Evolutionary conservation across 1,284 basidiomycete genomes (phyloP).

Genomic region (Trichosporon asahii): DNA sequence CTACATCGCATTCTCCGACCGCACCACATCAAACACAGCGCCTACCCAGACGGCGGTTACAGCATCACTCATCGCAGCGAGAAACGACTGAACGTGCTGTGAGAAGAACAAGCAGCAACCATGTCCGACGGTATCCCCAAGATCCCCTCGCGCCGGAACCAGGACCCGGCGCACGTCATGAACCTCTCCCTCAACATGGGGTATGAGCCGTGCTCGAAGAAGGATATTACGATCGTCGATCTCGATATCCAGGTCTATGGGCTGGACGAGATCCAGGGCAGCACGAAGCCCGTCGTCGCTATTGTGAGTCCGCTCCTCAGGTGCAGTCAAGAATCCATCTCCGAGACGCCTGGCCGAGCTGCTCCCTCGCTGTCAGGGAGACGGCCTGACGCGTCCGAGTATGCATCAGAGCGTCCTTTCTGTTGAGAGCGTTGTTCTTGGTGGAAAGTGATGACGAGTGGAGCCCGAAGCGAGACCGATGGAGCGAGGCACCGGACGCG

Average conservation of each 20-base stretch:
- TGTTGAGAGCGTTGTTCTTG: too few relatives aligned
- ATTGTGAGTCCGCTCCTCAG: constrained; percentile 29
- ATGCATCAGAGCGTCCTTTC: too few relatives aligned
- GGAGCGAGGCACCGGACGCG: too few relatives aligned
- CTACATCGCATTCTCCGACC: neutral
- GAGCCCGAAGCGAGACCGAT: too few relatives aligned
- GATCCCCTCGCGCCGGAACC: constrained; percentile 24
- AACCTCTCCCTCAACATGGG: constrained; percentile 38
- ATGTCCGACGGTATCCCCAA: constrained; percentile 15
- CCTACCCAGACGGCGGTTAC: neutral
- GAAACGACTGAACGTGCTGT: too few relatives aligned
- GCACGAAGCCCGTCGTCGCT: constrained; percentile 30
- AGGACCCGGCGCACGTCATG: constrained; percentile 25
- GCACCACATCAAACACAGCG: neutral
- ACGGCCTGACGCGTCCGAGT: too few relatives aligned
- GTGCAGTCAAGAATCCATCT: too few relatives aligned
- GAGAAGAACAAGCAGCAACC: too few relatives aligned
- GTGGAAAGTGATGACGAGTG: too few relatives aligned
- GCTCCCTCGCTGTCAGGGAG: too few relatives aligned
- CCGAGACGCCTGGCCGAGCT: too few relatives aligned
- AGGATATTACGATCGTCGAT: constrained; percentile 32
- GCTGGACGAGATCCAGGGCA: constrained; percentile 38
- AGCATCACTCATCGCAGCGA: neutral
- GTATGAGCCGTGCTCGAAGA: constrained; percentile 21
- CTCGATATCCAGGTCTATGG: constrained; percentile 41